Evolutionary conservation across 78 protist species (phyloP), one percentile per base, ranked within the genome.

Genomic region (Dictyostelium brefeldianum): DNA sequence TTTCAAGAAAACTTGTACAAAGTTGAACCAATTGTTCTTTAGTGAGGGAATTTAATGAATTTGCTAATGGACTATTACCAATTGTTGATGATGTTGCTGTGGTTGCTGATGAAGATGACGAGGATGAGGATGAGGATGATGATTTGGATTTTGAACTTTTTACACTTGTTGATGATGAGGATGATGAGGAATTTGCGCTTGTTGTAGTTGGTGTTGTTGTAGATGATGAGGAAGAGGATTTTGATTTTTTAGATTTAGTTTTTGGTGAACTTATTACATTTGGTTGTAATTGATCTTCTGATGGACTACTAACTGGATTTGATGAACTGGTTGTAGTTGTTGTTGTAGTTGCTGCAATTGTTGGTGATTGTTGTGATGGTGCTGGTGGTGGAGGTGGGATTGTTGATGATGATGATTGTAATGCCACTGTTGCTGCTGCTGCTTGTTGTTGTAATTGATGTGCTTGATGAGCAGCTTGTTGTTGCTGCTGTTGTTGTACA

Each of bases 11-110:
- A 31, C 62, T 59, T 22, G 83, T 54, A 62, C 92, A 85, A 2
- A 85, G 47, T 15, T 36, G 46, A 36, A 85, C 92, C 29, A 85
- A 48, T 75, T 85, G 92, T 15, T 85, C 92, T 62, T 85, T 85
- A 29, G 92, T 85, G 18, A 85, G 50, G 48, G 92, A 85, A 48
- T 85, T 85, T 43, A 85, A 71, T 62, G 92, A 85, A 20, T 83
- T 79, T 48, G 74, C 92, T 18, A 85, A 36, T 75, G 92, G 92
- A 9, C 71, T 70, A 29, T 70, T 36, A 1, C 27, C 48, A 15
- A n/a, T 20, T 5, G 48, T 12, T 17, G 20, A 29, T 5, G 54
- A 2, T 7, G 43, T 54, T 41, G 51, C 47, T 5, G 48, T 12
- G 18, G 20, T 70, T 5, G 54, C 2, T 7, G 43, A 20, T 0